phyloP scores from a whole-genome alignment of 768 basidiomycete species.

The Pleurotus pulmonarius region DNA sequence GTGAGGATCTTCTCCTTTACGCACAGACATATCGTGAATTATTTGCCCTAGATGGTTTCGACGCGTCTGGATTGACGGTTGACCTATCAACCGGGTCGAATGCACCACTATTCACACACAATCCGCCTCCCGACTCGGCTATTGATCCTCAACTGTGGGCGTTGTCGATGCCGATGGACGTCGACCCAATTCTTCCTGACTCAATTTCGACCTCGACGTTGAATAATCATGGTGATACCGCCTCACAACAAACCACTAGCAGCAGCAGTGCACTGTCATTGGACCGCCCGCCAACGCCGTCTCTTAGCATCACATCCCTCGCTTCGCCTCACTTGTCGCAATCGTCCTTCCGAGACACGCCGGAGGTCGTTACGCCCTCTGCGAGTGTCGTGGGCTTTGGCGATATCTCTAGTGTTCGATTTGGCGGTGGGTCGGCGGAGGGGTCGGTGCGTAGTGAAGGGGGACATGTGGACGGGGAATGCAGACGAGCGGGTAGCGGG shows the following conservation, averaged over 20 bases:
- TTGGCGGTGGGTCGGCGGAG: too few species aligned
- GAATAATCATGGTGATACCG: background rate
- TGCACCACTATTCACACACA: background rate
- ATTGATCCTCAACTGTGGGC: conserved; percentile 32
- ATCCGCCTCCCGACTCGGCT: conserved; percentile 7
- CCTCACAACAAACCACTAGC: background rate
- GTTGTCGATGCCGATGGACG: conserved; percentile 15
- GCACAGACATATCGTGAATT: background rate
- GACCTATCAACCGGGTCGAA: background rate
- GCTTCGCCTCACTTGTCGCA: conserved; percentile 10
- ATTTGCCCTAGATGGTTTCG: too few species aligned
- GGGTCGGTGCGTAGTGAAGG: too few species aligned
- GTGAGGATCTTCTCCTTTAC: background rate
- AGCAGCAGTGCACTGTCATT: background rate
- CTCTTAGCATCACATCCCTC: conserved; percentile 1
- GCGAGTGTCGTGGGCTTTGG: conserved; percentile 6
- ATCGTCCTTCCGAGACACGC: conserved; percentile 10
- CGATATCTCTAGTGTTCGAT: conserved; percentile 19
- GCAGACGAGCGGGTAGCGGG: background rate
- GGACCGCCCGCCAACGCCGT: background rate
- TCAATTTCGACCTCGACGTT: conserved; percentile 9
- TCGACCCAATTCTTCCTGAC: background rate
- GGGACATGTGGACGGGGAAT: conserved; percentile 11
- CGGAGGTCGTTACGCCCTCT: conserved; percentile 8
- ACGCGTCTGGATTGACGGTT: too few species aligned